Evolutionary conservation across 495 filamentous ascomycete genomes (phyloP), one percentile per base, ranked within the genome.

Genomic region (Penicillium angulare): DNA sequence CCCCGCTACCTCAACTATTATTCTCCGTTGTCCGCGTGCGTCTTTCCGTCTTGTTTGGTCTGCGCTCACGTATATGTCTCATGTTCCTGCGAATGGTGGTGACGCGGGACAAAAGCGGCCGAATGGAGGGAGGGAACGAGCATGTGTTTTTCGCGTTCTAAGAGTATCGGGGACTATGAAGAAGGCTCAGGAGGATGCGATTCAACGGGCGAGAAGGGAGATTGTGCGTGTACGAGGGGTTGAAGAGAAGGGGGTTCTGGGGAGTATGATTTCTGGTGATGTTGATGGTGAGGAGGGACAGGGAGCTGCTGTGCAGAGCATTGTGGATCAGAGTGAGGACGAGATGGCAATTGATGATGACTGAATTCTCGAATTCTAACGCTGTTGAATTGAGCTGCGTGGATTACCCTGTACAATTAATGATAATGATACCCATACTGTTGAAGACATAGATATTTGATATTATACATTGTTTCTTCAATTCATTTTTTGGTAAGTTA

Each of bases 121-220:
- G 18, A 54, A 57, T 72, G 79, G 24, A 32, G 50, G 57, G 12
- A 57, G 62, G 38, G 60, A 65, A 15, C 53, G 71, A 46, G 76
- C 80, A 0, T 92, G 89, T 56, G 84, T 95, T 6, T 86, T 92
- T 43, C 83, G 87, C 41, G 92, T 97, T n/a, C 79, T 96, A 13
- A 78, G 87, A 47, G 89, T 96, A n/a, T 90, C 86, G 50, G 93
- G 93, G 17, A 98, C 95, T 8, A 95, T 98, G 58, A 83, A 82
- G 52, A 96, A 95, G 72, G 86, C 86, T 2, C 90, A 97, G 75
- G 86, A 93, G 65, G 91, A 92, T 65, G 89, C 86, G 29, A 85
- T 97, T 60, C 77, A 83, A 17, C 78, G 89, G 50, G 88, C 89
- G 33, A 83, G 83, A 56, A 74, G 76, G 42, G 81, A 87, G 60